phyloP scores from a whole-genome alignment of 2,329 filamentous ascomycete genomes.

The Fusarium scirpi region DNA sequence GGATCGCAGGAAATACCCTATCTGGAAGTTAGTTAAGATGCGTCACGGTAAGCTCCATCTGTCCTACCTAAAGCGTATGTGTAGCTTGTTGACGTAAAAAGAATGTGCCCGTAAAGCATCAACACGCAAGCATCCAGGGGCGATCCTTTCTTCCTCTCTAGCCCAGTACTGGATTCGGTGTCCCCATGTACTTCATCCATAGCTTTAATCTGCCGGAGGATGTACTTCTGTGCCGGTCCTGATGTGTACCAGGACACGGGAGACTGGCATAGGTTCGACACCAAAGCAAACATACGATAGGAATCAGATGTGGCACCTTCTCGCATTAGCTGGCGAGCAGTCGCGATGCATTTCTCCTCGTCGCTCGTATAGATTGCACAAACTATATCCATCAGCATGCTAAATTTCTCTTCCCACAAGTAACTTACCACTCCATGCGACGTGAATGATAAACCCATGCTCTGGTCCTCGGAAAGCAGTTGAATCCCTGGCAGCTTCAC shows the following conservation, averaged over 20 bases:
- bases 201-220: constrained; percentile 89
- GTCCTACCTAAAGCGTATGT: constrained; percentile 80
- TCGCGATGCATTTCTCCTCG: constrained; percentile 77
- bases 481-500: constrained; percentile 81
- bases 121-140: constrained; percentile 82
- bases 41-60: not conserved
- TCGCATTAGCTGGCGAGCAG: constrained; percentile 86
- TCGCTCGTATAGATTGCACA: constrained; percentile 87
- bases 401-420: not conserved
- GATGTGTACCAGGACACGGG: constrained; percentile 81
- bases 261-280: constrained; percentile 82
- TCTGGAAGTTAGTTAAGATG: constrained; percentile 2
- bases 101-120: constrained; percentile 89
- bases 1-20: constrained; percentile 85
- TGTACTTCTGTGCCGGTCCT: constrained; percentile 87
- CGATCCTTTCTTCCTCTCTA: constrained; percentile 16
- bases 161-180: constrained; percentile 37
- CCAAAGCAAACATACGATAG: constrained; percentile 83
- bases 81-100: constrained; percentile 86
- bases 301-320: constrained; percentile 84
- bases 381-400: constrained; percentile 59
- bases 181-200: constrained; percentile 74
- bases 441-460: constrained; percentile 77
- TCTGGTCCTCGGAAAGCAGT: constrained; percentile 83
- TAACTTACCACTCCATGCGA: constrained; percentile 77